Evolutionary conservation across 2,329 filamentous ascomycete genomes (phyloP), one percentile per base, ranked within the genome.

Genomic region (Ophiosphaerella korrae): DNA sequence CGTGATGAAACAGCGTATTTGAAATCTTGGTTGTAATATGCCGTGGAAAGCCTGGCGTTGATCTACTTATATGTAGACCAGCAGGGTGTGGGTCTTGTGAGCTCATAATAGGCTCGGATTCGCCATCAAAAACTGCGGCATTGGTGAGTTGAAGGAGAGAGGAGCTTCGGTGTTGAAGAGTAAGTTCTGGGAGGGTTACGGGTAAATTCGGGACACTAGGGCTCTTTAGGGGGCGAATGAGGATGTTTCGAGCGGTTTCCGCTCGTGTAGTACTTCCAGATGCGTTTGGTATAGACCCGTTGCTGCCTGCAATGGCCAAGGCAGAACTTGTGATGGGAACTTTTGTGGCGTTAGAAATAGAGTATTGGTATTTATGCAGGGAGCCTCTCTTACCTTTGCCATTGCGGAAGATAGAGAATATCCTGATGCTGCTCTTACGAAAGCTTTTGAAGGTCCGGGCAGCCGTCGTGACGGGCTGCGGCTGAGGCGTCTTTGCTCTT

Each of bases 351-450:
- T 16, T 62, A 29, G 18, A 60, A 46, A 40, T 38, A 7, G 12
- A 33, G 26, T 31, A 14, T n/a, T 29, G 26, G 12, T 18, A 21
- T 4, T 24, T 16, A 16, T 18, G 24, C 13, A 8, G 8, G 23
- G 18, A 18, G 16, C 39, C 9, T 33, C 13, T 12, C 14, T 39
- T 58, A 67, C 71, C 62, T 60, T 70, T 73, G 29, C 59, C 58
- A 46, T 53, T 62, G n/a, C 69, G 63, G 35, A 74, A 71, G 41
- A 72, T 62, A 8, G 71, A 72, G 42, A 72, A 60, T 42, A 74
- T 62, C 50, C 60, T 70, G 45, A 72, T 45, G 50, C 69, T 66
- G 43, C 66, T 62, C 35, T 63, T 63, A 14, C 70, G 68, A 23
- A 73, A 45, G 24, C 61, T 67, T 29, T 49, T 63, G 36, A 72